phyloP scores from a whole-genome alignment of 768 basidiomycete genomes.

The Boletus sp. region DNA sequence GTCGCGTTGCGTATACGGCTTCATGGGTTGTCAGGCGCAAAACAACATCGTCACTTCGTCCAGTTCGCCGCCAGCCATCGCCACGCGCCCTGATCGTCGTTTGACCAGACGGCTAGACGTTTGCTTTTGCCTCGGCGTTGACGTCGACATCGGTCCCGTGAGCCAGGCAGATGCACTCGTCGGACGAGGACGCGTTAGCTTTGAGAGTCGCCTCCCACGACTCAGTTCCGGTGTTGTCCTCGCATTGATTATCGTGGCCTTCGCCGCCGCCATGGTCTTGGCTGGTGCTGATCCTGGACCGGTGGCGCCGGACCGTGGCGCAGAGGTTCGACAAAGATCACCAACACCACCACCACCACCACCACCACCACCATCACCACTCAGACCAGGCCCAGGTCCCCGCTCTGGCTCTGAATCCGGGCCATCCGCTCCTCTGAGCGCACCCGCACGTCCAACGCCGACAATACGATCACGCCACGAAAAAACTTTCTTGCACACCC shows the following conservation, averaged over 20 bases:
- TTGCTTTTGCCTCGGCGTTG: background rate
- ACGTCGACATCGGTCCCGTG: background rate
- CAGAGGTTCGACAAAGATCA: background rate
- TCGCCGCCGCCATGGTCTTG: background rate
- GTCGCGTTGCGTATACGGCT: too few relatives aligned
- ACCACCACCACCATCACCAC: background rate
- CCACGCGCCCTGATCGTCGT: conserved; percentile 5
- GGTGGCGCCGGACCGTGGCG: conserved; percentile 15
- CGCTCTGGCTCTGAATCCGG: background rate
- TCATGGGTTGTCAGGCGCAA: background rate
- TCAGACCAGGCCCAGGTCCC: background rate
- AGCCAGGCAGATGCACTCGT: background rate
- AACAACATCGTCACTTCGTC: background rate
- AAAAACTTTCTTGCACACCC: conserved; percentile 4
- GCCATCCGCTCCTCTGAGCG: background rate
- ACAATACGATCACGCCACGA: conserved; percentile 10
- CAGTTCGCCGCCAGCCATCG: background rate
- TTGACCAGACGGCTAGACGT: conserved; percentile 6
- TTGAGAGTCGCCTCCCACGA: background rate
- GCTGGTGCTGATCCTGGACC: background rate
- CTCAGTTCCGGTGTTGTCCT: background rate
- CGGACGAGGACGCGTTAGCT: background rate
- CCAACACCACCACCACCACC: background rate
- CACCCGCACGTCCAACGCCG: background rate
- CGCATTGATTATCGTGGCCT: background rate